Evolutionary conservation across 306 rosid species (phyloP).

Genomic region (Potentilla sterilis): DNA sequence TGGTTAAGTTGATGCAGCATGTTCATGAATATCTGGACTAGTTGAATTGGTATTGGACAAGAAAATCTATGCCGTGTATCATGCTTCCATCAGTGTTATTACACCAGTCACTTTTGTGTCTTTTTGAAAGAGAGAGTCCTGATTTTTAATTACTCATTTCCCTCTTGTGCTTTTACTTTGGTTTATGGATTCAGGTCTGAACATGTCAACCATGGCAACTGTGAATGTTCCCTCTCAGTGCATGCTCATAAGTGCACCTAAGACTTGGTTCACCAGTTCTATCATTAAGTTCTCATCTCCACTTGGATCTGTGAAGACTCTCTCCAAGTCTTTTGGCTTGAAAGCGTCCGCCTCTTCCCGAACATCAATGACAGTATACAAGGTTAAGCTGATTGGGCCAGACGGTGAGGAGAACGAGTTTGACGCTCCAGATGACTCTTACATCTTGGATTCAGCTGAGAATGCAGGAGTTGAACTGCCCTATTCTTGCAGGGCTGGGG

Average conservation of each 20-base stretch:
- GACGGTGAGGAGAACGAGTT: conserved; percentile 59
- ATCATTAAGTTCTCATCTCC: conserved; percentile 45
- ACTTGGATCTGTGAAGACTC: conserved; percentile 44
- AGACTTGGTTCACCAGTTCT: conserved; percentile 27
- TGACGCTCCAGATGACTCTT: conserved; percentile 66
- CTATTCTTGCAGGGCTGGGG: conserved; percentile 74
- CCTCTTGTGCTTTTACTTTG: neutral
- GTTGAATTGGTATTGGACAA: neutral
- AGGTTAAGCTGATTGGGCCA: conserved; percentile 65
- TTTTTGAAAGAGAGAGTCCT: neutral
- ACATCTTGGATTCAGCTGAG: conserved; percentile 83
- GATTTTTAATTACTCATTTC: neutral
- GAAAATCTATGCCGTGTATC: neutral
- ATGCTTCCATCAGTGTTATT: neutral
- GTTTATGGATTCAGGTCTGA: conserved; percentile 33
- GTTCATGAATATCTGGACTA: neutral
- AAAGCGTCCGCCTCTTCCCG: conserved; percentile 45
- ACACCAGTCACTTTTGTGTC: neutral
- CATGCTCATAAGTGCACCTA: conserved; percentile 34
- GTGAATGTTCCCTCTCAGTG: conserved; percentile 41
- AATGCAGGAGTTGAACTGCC: conserved; percentile 71
- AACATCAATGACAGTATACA: conserved; percentile 63
- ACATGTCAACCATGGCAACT: conserved; percentile 58
- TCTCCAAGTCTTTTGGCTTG: conserved; percentile 53
- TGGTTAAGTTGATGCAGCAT: neutral